Conservation (phyloP, 1,284 basidiomycete species). For the Golubevia pallescens region DNA sequence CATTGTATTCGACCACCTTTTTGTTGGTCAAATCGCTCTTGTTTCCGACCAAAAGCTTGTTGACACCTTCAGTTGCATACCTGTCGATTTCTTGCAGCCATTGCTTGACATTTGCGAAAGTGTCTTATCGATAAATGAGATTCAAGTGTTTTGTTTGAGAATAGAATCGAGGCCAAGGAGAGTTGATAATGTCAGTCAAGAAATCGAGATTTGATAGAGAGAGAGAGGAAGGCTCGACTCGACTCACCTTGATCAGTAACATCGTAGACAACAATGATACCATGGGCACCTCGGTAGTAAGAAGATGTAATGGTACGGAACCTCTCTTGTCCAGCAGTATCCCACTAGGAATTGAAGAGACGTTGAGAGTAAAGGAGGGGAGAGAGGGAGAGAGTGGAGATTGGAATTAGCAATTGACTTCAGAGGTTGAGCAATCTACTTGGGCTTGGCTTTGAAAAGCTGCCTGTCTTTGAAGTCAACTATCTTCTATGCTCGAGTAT, state of each 20-base stretch:
- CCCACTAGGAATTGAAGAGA: slow-evolving; percentile 73
- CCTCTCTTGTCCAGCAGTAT: slow-evolving; percentile 95
- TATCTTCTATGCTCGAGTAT: too few species aligned
- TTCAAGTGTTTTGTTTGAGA: neutral
- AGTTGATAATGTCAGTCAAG: neutral
- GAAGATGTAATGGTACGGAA: slow-evolving; percentile 97
- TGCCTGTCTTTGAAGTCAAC: too few species aligned
- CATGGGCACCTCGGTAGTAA: slow-evolving; percentile 95
- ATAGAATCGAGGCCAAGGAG: neutral
- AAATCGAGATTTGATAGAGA: neutral
- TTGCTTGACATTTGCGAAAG: slow-evolving; percentile 98
- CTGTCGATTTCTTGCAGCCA: slow-evolving; percentile 99
- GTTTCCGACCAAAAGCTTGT: slow-evolving; percentile 97
- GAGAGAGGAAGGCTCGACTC: neutral
- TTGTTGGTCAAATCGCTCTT: slow-evolving; percentile 97
- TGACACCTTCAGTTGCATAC: slow-evolving; percentile 97
- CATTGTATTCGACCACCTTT: slow-evolving; percentile 97
- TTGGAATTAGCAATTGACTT: neutral
- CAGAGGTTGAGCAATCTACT: too few species aligned
- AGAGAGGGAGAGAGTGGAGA: neutral
- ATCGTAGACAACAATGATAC: slow-evolving; percentile 98
- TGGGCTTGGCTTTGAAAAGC: too few species aligned
- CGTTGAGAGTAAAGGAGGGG: neutral
- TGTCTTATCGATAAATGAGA: slow-evolving; percentile 72
- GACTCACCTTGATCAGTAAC: slow-evolving; percentile 76